Evolutionary conservation across 2,329 filamentous ascomycete genomes (phyloP), one percentile per base, ranked within the genome.

Genomic region (Cytospora mali): DNA sequence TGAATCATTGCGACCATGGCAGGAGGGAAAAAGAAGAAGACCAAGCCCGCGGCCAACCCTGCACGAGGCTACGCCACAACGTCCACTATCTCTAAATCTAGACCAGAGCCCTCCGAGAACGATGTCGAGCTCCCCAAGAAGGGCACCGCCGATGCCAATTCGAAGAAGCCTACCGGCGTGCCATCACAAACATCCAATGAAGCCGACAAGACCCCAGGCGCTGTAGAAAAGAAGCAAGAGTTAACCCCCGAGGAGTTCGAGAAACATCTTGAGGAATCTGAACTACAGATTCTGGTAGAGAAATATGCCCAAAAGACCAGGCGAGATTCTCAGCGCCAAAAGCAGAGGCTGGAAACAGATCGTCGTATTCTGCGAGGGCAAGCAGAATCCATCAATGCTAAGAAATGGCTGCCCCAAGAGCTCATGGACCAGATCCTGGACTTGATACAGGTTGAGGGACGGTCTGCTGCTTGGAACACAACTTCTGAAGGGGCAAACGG

Each of bases 21-120:
- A 62, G 81, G 80, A 50, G 77, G 79, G 64, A 90, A 92, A 77
- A 97, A 96, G 79, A 97, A 96, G 79, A 97, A 97, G 80, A 96
- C 92, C 82, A 98, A 97, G 84, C 84, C 90, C 61, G 85, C 86
- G 28, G 86, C 89, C 33, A 98, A 97, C 76, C 92, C 93, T 64
- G 92, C 93, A 46, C 85, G 95, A 75, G 95, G 93, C 21, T 96
- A 97, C 78, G 92, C 94, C 67, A 99, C 95, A 6, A 96, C 92
- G 14, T 98, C 94, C 1, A 84, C 96, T 64, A 92, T 93, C 50
- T 96, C 92, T 27, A 96, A 93, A 70, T 83, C 87, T 10, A 84
- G 91, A 73, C 81, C 84, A 52, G 92, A 94, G 64, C 73, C 71
- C 48, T 68, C 73, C 55, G 72, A 74, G 27, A 76, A 76, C 42